These are phyloP conservation scores for Phytophthora pluvialis DNA, from an alignment of 352 stramenopile species.

Conservation along the genomic window DNA sequence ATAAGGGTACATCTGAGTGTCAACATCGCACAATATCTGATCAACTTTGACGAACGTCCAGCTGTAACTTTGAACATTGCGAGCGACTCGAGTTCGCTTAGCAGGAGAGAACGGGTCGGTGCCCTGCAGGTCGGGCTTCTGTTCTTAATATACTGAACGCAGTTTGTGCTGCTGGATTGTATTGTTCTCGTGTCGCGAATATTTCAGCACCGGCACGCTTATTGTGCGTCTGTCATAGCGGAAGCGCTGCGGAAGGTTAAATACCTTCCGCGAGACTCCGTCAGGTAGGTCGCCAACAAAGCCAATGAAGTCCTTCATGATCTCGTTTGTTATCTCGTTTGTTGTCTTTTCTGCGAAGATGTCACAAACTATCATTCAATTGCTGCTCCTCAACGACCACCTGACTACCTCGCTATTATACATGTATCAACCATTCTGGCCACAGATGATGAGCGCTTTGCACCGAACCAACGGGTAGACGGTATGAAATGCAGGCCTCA, in stretches of 20 bases:
- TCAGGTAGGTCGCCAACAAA: background rate
- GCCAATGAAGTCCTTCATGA: background rate
- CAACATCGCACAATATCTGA: background rate
- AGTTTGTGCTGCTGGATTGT: background rate
- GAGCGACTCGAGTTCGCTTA: background rate
- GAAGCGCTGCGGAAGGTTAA: background rate
- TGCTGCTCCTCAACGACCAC: too few species aligned
- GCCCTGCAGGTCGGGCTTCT: background rate
- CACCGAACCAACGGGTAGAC: too few species aligned
- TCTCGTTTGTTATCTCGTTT: background rate
- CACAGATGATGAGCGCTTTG: too few species aligned
- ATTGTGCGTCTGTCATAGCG: background rate
- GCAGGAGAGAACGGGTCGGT: background rate
- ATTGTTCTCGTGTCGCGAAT: conserved; percentile 1
- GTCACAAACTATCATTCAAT: too few species aligned
- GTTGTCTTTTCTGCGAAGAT: too few species aligned
- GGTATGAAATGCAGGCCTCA: too few species aligned
- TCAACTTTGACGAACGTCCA: background rate
- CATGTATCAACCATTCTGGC: too few species aligned
- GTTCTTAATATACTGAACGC: background rate
- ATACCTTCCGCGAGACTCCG: background rate
- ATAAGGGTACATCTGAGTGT: background rate
- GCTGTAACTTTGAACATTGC: background rate
- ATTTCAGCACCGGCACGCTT: background rate
- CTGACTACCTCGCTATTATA: too few species aligned